Base-by-base conservation (phyloP, 2,329 filamentous ascomycete species). In the Pseudogymnoascus sp. region DNA sequence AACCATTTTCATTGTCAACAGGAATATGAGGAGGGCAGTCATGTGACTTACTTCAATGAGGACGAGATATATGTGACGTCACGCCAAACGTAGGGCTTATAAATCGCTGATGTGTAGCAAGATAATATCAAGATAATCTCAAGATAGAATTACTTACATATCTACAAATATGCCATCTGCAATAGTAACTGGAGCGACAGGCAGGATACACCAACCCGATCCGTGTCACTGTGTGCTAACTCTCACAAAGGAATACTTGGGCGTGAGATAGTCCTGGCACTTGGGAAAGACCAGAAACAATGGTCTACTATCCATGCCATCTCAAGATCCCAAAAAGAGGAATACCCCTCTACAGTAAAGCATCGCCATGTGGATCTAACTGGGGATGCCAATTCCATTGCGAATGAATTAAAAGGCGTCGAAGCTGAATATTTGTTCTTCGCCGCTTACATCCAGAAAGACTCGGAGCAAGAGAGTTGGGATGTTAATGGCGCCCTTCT, bases 401-500 rank as follows among this genome's bases (percentile, higher is more conserved):
- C 74, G 11, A 68, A 72, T 11, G 67, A 75, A 28, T 64, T 76
- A 13, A 61, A 71, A 39, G 67, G 68, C 34, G 68, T 76, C 1
- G 63, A 69, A 5, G 73, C 63, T 8, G 73, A 75, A 62, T 74
- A 75, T 60, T 72, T 75, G 48, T 76, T 76, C 71, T 76, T 76
- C 67, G 70, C 75, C 10, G 75, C 75, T 6, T 76, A 76, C 64
- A 69, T 76, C 3, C 69, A 71, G 11, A 70, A 73, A 62, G 73
- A 74, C 19, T 67, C 65, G 2, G 73, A 75, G 67, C 65, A 76
- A 63, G 71, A 73, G 41, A 70, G 68, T 23, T 71, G 69, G 63
- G 69, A 74, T 37, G 70, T 73, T 61, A 75, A 76, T 57, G 76
- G 78, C 13, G 73, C 71, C 36, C 79, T 83, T 77, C 74, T 83